phyloP scores from a whole-genome alignment of 1,284 basidiomycete genomes.

The Chalciporus sp. region DNA sequence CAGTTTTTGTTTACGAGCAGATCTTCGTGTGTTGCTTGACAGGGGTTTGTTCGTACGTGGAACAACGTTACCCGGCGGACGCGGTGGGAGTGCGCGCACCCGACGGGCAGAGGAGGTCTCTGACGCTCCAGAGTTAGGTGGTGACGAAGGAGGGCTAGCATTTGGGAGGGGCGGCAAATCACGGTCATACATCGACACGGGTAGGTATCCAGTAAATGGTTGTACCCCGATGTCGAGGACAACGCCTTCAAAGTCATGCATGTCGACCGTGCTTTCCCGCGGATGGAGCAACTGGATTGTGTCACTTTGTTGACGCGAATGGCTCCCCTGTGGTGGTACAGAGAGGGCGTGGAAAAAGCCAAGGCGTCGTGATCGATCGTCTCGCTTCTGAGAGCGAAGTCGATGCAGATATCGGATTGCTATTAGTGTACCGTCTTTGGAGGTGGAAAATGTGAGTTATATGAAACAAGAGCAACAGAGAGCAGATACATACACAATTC shows the following conservation, averaged over 20 bases:
- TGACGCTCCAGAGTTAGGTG: conserved; percentile 4
- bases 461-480: background rate
- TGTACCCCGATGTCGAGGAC: conserved; percentile 27
- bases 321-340: conserved; percentile 9
- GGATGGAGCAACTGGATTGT: conserved; percentile 30
- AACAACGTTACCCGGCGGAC: conserved; percentile 12
- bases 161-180: conserved; percentile 10
- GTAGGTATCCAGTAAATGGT: conserved; percentile 18
- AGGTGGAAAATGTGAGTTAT: background rate
- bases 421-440: conserved; percentile 56
- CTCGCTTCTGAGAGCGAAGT: conserved; percentile 51
- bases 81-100: conserved; percentile 35
- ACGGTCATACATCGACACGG: conserved; percentile 23
- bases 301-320: conserved; percentile 32
- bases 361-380: conserved; percentile 31
- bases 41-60: background rate
- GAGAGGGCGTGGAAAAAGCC: conserved; percentile 37
- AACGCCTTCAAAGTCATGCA: conserved; percentile 16
- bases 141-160: conserved; percentile 8
- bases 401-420: conserved; percentile 62
- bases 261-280: conserved; percentile 15
- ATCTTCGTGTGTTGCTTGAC: background rate
- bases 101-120: conserved; percentile 19
- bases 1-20: background rate
- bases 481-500: conserved; percentile 51